Conservation (phyloP, 2,329 filamentous ascomycete genomes). For the Boeremia lycopersici region DNA sequence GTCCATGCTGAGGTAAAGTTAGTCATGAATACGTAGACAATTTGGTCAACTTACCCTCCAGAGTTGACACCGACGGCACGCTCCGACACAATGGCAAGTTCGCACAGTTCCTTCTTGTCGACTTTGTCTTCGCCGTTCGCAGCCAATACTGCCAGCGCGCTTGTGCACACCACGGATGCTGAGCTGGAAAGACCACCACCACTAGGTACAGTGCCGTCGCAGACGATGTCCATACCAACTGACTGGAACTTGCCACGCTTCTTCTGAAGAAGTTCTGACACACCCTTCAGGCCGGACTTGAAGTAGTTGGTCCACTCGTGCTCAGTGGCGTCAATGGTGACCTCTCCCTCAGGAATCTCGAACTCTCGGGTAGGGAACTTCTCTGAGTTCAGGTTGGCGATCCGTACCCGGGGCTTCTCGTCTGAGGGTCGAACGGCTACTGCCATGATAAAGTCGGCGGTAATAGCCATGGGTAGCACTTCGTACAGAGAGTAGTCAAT, state of each 20-base stretch:
- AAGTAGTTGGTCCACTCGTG: slow-evolving; percentile 99
- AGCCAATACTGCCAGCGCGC: slow-evolving; percentile 83
- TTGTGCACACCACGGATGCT: slow-evolving; percentile 90
- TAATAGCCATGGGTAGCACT: slow-evolving; percentile 93
- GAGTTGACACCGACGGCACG: slow-evolving; percentile 94
- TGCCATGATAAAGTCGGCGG: slow-evolving; percentile 87
- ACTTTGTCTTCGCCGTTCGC: slow-evolving; percentile 80
- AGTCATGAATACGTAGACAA: slow-evolving; percentile 13
- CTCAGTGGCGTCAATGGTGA: slow-evolving; percentile 76
- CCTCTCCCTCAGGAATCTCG: slow-evolving; percentile 65
- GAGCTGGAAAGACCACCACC: slow-evolving; percentile 93
- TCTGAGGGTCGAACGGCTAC: slow-evolving; percentile 65
- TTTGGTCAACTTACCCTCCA: slow-evolving; percentile 69
- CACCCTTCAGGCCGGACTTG: slow-evolving; percentile 85
- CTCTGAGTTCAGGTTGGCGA: slow-evolving; percentile 76
- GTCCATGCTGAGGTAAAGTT: slow-evolving; percentile 74
- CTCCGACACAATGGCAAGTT: slow-evolving; percentile 93
- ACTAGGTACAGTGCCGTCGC: slow-evolving; percentile 89
- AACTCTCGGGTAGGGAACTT: slow-evolving; percentile 81
- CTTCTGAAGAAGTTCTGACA: slow-evolving; percentile 73
- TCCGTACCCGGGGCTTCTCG: slow-evolving; percentile 67
- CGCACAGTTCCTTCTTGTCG: slow-evolving; percentile 89
- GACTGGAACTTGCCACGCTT: slow-evolving; percentile 71
- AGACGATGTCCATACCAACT: slow-evolving; percentile 81
- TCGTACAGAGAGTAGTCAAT: slow-evolving; percentile 98